A percentile compares a stretch with the other conserved stretches of the same genome.
Evolutionary conservation across 2,329 filamentous ascomycete species (phyloP).

Genomic region (Dothideomycetes sp.): DNA sequence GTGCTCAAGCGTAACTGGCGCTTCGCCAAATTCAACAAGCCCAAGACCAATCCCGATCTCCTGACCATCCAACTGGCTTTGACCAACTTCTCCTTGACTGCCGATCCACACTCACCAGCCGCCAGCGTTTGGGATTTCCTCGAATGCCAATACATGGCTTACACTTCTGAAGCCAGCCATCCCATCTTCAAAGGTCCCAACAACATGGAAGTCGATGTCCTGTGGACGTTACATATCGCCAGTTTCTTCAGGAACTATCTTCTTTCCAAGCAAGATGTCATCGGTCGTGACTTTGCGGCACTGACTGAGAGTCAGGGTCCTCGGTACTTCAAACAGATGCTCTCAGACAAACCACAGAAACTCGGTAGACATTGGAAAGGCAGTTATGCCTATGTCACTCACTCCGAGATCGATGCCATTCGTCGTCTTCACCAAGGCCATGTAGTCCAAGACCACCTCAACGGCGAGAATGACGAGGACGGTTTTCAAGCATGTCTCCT

Average conservation of each 20-base stretch:
- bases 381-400: conserved; percentile 36
- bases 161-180: conserved; percentile 25
- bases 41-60: conserved; percentile 3
- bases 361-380: conserved; percentile 43
- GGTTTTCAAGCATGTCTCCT: conserved; percentile 24
- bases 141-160: conserved; percentile 37
- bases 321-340: conserved; percentile 28
- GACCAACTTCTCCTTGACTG: conserved; percentile 17
- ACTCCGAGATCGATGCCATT: conserved; percentile 21
- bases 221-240: conserved; percentile 38
- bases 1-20: conserved; percentile 3
- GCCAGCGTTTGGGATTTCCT: conserved; percentile 29
- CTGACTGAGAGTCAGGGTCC: conserved; percentile 5
- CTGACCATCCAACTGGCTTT: conserved; percentile 24
- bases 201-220: conserved; percentile 33
- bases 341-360: conserved; percentile 27
- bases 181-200: conserved; percentile 35
- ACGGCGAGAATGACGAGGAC: conserved; percentile 23
- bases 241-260: conserved; percentile 48
- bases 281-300: neutral
- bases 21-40: neutral
- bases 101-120: neutral
- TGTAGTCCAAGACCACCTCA: conserved; percentile 24
- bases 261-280: conserved; percentile 28
- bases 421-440: conserved; percentile 17